These are phyloP conservation scores for Suhomyces chickasaworum DNA, from an alignment of 1,139 yeast genomes.

Conservation along the genomic window DNA sequence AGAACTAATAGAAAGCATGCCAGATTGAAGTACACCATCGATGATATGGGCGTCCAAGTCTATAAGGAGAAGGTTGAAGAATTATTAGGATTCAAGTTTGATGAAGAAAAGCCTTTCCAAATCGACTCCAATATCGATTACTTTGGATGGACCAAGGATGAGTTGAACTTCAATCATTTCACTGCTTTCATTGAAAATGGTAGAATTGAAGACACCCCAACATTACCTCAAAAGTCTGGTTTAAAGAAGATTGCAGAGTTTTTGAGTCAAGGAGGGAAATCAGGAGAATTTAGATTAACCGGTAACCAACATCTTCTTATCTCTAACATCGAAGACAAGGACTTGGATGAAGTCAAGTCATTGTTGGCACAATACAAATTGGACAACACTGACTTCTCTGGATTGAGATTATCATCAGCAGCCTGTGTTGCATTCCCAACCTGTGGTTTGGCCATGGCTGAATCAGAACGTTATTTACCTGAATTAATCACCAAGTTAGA, in stretches of 20 bases:
- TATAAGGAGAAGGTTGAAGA: slow-evolving; percentile 83
- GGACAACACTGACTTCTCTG: slow-evolving; percentile 83
- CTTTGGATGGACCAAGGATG: slow-evolving; percentile 95
- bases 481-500: slow-evolving; percentile 79
- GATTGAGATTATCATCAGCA: slow-evolving; percentile 84
- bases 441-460: slow-evolving; percentile 99
- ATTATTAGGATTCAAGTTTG: slow-evolving; percentile 74
- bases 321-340: slow-evolving; percentile 70
- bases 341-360: slow-evolving; percentile 61
- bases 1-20: slow-evolving; percentile 97
- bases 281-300: slow-evolving; percentile 89
- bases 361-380: slow-evolving; percentile 73
- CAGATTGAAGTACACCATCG: slow-evolving; percentile 94
- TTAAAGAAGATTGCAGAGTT: slow-evolving; percentile 74
- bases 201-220: slow-evolving; percentile 91
- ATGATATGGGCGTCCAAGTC: slow-evolving; percentile 83
- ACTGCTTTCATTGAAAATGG: slow-evolving; percentile 96
- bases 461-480: slow-evolving; percentile 93
- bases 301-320: slow-evolving; percentile 93
- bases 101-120: slow-evolving; percentile 66
- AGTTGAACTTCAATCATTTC: slow-evolving; percentile 82
- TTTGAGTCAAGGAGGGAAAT: slow-evolving; percentile 48
- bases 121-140: slow-evolving; percentile 87
- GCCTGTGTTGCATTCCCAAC: slow-evolving; percentile 99
- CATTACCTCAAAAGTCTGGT: slow-evolving; percentile 88